phyloP scores from a whole-genome alignment of 192 early-diverging fungal species.

The Dissophora ornata region DNA sequence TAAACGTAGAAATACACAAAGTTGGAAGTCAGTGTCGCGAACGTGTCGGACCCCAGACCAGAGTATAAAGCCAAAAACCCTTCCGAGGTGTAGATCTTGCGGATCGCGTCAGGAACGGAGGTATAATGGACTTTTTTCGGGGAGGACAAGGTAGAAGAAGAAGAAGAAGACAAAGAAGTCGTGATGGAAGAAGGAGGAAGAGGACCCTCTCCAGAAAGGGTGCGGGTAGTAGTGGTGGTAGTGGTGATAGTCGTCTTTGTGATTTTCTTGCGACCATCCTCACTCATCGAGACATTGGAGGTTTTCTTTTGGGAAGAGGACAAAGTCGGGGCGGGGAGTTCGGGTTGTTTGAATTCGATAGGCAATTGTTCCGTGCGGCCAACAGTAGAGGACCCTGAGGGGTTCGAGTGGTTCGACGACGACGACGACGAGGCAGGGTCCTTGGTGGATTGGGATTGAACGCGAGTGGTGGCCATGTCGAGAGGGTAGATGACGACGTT shows the following conservation, averaged over 20 bases:
- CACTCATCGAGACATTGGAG: constrained; percentile 4
- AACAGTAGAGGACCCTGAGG: no score
- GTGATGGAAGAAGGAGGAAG: constrained; percentile 1
- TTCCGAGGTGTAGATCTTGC: constrained; percentile 44
- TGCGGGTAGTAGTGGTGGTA: constrained; percentile 27
- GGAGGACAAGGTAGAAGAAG: constrained; percentile 11
- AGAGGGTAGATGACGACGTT: constrained; percentile 63
- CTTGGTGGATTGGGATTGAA: constrained; percentile 43
- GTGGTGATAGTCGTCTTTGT: constrained; percentile 36
- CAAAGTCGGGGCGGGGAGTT: constrained; percentile 15
- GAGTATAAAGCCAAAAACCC: constrained; percentile 59
- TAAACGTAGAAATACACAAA: constrained; percentile 67
- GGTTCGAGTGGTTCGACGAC: no score
- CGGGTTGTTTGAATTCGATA: constrained; percentile 45
- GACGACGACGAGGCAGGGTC: constrained; percentile 1
- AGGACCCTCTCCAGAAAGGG: not conserved
- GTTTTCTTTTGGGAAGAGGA: constrained; percentile 22
- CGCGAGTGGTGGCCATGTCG: constrained; percentile 59
- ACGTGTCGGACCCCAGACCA: constrained; percentile 59
- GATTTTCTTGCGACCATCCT: constrained; percentile 37
- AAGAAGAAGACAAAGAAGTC: not conserved
- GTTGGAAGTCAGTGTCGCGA: constrained; percentile 61
- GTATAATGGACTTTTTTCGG: constrained; percentile 32
- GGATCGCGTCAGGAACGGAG: constrained; percentile 43
- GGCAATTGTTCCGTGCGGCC: not conserved